These are phyloP conservation scores for Excoecaria agallocha DNA, from an alignment of 345 rosid species.

Conservation along the genomic window DNA sequence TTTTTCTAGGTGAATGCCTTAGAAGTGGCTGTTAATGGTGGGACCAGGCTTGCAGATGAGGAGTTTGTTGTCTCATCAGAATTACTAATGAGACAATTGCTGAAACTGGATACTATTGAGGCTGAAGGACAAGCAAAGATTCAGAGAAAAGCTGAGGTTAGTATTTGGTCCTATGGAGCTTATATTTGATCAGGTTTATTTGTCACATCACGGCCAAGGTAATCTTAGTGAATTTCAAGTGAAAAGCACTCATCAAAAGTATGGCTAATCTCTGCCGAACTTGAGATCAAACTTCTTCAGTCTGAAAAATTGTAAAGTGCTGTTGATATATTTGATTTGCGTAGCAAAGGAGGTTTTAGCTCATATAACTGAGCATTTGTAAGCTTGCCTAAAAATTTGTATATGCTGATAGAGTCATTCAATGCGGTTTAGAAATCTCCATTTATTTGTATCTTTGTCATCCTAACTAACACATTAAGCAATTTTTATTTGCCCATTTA, in stretches of 20 bases:
- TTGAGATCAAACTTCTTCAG: neutral
- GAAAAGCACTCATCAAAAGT: neutral
- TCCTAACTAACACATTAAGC: neutral
- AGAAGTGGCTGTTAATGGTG: slow-evolving; percentile 61
- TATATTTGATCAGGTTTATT: neutral
- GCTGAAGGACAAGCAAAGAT: slow-evolving; percentile 85
- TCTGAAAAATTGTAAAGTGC: neutral
- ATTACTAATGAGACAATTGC: slow-evolving; percentile 83
- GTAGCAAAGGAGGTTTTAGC: neutral
- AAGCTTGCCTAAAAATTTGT: neutral
- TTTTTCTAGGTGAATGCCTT: slow-evolving; percentile 58
- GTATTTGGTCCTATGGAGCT: slow-evolving; percentile 17
- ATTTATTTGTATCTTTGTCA: neutral
- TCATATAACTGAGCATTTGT: neutral
- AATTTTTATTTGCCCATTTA: neutral
- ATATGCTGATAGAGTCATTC: neutral
- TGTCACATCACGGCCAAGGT: neutral
- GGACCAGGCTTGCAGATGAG: slow-evolving; percentile 51
- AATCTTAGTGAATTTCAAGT: neutral
- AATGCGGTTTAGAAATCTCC: neutral
- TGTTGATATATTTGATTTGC: neutral
- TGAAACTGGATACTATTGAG: slow-evolving; percentile 70
- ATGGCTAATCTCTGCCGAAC: neutral
- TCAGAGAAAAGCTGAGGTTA: slow-evolving; percentile 85
- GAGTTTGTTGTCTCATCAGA: slow-evolving; percentile 68